Conservation (phyloP, 139 green algal genomes). For the Coccomyxa sp. region DNA sequence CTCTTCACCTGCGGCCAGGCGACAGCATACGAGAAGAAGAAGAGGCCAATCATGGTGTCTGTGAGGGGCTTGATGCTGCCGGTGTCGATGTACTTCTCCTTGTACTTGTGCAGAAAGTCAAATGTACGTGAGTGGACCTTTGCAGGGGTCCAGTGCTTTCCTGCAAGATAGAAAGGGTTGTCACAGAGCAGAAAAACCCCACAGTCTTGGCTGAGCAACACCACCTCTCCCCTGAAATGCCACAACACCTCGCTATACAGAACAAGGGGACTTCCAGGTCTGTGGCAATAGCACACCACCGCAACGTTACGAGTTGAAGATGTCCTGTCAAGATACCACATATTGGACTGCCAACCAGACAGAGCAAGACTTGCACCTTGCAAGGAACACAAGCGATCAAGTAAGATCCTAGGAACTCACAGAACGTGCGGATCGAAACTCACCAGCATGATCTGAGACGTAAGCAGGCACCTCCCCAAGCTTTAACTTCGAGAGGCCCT, state of each 20-base stretch:
- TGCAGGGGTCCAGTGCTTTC: constrained; percentile 28
- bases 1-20: constrained; percentile 48
- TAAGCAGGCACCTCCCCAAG: constrained; percentile 44
- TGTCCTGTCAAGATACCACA: background rate
- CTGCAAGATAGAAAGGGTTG: constrained; percentile 14
- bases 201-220: too few species aligned
- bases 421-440: background rate
- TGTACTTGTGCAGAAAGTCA: constrained; percentile 46
- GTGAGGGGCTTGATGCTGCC: constrained; percentile 45
- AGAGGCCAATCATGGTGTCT: constrained; percentile 33
- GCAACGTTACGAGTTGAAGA: background rate
- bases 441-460: constrained; percentile 17
- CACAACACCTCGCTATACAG: too few species aligned
- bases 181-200: too few species aligned
- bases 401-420: background rate
- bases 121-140: constrained; percentile 24
- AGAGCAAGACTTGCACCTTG: background rate
- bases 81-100: constrained; percentile 51
- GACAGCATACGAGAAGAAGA: constrained; percentile 46
- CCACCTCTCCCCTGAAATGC: too few species aligned
- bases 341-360: background rate
- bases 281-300: too few species aligned
- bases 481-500: constrained; percentile 35
- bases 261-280: too few species aligned
- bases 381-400: background rate